These are phyloP conservation scores for Nothophoma quercina DNA, from an alignment of 2,329 filamentous ascomycete genomes.

Conservation along the genomic window DNA sequence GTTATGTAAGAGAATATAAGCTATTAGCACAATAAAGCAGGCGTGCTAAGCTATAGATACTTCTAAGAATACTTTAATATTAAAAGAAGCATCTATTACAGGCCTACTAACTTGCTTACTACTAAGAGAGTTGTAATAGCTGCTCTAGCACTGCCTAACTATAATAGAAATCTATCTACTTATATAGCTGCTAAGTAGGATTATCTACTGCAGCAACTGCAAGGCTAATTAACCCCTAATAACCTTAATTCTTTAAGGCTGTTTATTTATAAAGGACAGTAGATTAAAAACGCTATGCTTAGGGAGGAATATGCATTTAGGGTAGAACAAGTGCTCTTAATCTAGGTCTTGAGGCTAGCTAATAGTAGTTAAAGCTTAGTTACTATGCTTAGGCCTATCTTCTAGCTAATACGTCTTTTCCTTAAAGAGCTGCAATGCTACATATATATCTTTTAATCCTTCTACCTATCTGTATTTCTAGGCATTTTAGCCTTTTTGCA, in stretches of 20 bases:
- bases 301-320: no score
- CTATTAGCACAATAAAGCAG: slow-evolving; percentile 8
- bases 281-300: slow-evolving; percentile 2
- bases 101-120: no score
- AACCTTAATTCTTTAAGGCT: slow-evolving; percentile 1
- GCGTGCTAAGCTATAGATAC: not conserved
- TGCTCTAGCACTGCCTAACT: not conserved
- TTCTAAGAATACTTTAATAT: slow-evolving; percentile 1
- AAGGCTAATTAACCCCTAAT: not conserved
- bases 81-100: no score
- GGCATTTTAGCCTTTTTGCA: not conserved
- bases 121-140: no score
- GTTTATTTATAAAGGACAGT: slow-evolving; percentile 2
- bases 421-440: no score
- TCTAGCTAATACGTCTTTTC: no score
- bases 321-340: no score
- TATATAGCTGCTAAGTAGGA: not conserved
- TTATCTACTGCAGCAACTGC: not conserved
- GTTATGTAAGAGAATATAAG: slow-evolving; percentile 13
- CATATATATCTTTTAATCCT: no score
- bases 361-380: no score
- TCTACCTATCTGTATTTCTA: no score
- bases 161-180: not conserved
- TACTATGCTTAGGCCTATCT: no score
- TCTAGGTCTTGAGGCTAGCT: no score